These are phyloP conservation scores for Zoysia japonica DNA, from an alignment of 176 grass and related monocot species.

Conservation along the genomic window DNA sequence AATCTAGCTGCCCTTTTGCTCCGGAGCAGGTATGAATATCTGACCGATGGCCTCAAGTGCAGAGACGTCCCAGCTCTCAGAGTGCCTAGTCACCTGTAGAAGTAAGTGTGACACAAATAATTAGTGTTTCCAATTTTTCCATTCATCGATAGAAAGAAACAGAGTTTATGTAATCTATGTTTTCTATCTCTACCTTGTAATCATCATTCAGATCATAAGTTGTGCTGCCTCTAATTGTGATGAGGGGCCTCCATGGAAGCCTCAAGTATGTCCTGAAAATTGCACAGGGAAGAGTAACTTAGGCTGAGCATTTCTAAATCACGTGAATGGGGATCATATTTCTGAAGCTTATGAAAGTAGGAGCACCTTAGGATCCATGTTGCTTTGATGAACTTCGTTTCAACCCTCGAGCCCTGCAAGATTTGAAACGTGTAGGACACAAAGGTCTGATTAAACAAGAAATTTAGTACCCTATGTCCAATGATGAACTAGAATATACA, in stretches of 20 bases:
- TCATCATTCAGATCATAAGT: constrained; percentile 73
- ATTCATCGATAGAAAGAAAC: neutral
- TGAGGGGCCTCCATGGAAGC: constrained; percentile 89
- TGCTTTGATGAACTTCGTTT: constrained; percentile 64
- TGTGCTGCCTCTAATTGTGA: constrained; percentile 73
- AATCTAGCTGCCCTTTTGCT: neutral
- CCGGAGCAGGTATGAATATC: constrained; percentile 50
- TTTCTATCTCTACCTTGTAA: constrained; percentile 36
- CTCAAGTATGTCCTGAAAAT: constrained; percentile 66
- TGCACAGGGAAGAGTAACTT: neutral
- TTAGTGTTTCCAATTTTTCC: neutral
- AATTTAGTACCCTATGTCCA: neutral
- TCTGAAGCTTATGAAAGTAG: neutral
- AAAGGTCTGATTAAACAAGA: neutral
- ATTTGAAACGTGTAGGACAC: neutral
- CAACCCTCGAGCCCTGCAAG: constrained; percentile 48
- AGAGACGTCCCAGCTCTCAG: constrained; percentile 86
- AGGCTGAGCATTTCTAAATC: neutral
- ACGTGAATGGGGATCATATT: neutral
- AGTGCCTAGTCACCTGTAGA: constrained; percentile 65
- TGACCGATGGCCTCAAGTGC: constrained; percentile 69
- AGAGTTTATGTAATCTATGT: neutral
- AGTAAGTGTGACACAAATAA: neutral
- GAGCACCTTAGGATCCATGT: constrained; percentile 74
- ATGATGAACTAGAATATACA: neutral